phyloP scores from a whole-genome alignment of 2,329 filamentous ascomycete species.

The Microdochium nivale region DNA sequence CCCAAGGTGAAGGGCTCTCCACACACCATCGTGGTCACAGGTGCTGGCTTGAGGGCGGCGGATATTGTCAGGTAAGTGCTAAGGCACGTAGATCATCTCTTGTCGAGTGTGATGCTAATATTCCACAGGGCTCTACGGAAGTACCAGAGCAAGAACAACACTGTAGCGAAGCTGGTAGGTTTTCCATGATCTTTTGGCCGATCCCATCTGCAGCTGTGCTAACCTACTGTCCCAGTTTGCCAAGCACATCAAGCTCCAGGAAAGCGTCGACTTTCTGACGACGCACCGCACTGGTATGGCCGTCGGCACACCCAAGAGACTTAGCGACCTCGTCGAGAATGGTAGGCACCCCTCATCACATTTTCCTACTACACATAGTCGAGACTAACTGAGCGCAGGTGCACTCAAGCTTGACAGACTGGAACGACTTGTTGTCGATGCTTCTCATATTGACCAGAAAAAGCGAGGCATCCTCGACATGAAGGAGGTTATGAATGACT shows the following conservation, averaged over 20 bases:
- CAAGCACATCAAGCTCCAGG: constrained; percentile 93
- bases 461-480: constrained; percentile 91
- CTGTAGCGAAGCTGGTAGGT: constrained; percentile 70
- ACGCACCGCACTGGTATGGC: constrained; percentile 69
- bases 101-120: constrained; percentile 10
- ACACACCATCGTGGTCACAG: constrained; percentile 84
- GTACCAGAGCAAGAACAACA: constrained; percentile 69
- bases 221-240: constrained; percentile 51
- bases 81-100: constrained; percentile 3
- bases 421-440: constrained; percentile 78
- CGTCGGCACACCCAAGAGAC: constrained; percentile 78
- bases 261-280: constrained; percentile 70
- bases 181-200: not conserved
- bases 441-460: constrained; percentile 89
- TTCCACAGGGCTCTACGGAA: constrained; percentile 55
- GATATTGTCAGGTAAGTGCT: constrained; percentile 61
- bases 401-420: constrained; percentile 63
- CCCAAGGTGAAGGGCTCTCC: constrained; percentile 63
- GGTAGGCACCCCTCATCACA: constrained; percentile 37
- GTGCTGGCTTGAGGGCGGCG: constrained; percentile 76
- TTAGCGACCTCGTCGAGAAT: constrained; percentile 75
- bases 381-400: constrained; percentile 30
- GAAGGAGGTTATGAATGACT: constrained; percentile 79
- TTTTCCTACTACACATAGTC: not conserved
- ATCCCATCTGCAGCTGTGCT: constrained; percentile 6